Evolutionary conservation across 768 basidiomycete genomes (phyloP).

Genomic region (Holtermannia corniformis): DNA sequence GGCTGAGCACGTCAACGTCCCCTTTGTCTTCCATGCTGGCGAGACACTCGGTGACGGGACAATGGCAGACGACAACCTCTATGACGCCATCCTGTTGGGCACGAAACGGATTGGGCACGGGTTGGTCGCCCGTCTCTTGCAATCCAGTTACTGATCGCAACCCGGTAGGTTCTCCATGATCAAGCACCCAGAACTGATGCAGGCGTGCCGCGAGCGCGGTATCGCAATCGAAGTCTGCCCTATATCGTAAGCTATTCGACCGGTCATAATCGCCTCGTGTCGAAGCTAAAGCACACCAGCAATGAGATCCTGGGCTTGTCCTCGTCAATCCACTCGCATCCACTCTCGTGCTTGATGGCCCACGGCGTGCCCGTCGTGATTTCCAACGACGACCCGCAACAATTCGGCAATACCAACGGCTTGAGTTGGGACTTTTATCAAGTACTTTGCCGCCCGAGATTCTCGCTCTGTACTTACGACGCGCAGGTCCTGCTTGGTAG

Average conservation of each 20-base stretch:
- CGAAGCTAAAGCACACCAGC: constrained; percentile 40
- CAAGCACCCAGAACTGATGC: constrained; percentile 65
- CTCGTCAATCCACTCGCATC: constrained; percentile 71
- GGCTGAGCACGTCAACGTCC: constrained; percentile 55
- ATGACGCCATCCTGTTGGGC: constrained; percentile 67
- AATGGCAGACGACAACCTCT: constrained; percentile 60
- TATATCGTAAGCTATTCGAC: constrained; percentile 55
- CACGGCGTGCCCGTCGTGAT: constrained; percentile 63
- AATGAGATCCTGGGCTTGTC: constrained; percentile 70
- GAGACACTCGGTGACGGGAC: constrained; percentile 72
- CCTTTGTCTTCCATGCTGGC: constrained; percentile 71
- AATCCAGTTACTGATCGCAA: not conserved
- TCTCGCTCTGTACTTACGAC: not conserved
- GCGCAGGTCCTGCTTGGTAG: constrained; percentile 56
- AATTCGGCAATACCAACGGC: constrained; percentile 63
- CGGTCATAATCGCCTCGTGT: not conserved
- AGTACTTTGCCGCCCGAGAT: constrained; percentile 40
- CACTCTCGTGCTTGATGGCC: constrained; percentile 60
- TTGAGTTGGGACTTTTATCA: constrained; percentile 71
- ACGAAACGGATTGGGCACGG: constrained; percentile 77
- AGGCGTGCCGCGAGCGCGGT: constrained; percentile 54
- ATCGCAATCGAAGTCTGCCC: constrained; percentile 70
- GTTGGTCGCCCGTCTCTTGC: constrained; percentile 40
- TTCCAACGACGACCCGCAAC: constrained; percentile 64
- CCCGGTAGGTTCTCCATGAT: constrained; percentile 57